phyloP scores from a whole-genome alignment of 1,284 basidiomycete species.

The Trichosporon sp. region DNA sequence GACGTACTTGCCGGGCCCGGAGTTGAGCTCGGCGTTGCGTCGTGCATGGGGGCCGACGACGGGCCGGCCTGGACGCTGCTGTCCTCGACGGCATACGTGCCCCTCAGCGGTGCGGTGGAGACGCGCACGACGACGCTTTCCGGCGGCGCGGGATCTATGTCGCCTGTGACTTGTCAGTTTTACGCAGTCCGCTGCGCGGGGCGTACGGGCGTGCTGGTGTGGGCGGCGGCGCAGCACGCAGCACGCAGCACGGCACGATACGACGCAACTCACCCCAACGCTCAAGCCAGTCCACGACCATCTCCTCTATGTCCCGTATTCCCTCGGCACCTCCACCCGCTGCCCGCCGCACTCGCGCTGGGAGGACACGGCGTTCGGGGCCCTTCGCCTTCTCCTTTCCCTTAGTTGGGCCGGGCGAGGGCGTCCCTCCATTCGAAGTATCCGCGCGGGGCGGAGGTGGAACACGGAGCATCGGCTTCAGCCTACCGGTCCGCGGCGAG shows the following conservation, averaged over 20 bases:
- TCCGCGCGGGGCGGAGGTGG: background rate
- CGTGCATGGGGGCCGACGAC: constrained; percentile 22
- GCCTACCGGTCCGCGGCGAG: constrained; percentile 6
- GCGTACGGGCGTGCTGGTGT: constrained; percentile 3
- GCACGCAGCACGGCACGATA: background rate
- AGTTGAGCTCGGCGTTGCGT: background rate
- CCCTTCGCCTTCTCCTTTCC: background rate
- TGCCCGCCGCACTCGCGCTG: constrained; percentile 69
- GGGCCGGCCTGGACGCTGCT: background rate
- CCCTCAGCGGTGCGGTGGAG: background rate
- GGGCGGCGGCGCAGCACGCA: constrained; percentile 11
- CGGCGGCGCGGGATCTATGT: constrained; percentile 66
- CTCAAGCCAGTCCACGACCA: constrained; percentile 75
- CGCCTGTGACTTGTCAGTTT: constrained; percentile 53
- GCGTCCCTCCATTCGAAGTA: background rate
- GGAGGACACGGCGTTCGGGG: constrained; percentile 67
- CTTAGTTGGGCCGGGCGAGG: background rate
- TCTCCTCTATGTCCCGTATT: constrained; percentile 65
- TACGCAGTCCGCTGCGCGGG: background rate
- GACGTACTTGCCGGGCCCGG: too few relatives aligned
- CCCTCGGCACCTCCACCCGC: constrained; percentile 59
- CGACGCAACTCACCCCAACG: constrained; percentile 62
- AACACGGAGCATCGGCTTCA: background rate
- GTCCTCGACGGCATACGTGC: constrained; percentile 11
- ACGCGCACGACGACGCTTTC: constrained; percentile 26